A percentile compares a stretch with the other conserved stretches of the same genome.
These are phyloP conservation scores for Thielaviopsis punctulata DNA, from an alignment of 2,329 filamentous ascomycete species.

Conservation along the genomic window DNA sequence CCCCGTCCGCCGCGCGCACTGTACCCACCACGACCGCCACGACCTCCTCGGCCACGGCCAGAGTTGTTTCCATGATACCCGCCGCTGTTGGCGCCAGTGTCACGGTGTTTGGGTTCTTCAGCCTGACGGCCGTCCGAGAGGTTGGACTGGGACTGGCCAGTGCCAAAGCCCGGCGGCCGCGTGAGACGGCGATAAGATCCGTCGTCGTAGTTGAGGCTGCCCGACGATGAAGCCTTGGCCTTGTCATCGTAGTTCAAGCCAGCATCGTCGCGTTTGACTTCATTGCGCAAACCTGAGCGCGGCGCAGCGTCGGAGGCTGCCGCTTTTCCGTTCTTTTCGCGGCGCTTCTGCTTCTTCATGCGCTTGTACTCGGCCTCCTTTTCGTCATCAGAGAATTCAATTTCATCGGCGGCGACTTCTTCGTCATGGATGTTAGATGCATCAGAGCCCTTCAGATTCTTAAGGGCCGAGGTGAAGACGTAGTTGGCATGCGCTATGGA, in stretches of 20 bases:
- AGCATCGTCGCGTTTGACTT: slow-evolving; percentile 22
- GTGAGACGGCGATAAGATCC: slow-evolving; percentile 56
- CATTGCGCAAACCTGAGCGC: slow-evolving; percentile 20
- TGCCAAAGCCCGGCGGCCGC: slow-evolving; percentile 46
- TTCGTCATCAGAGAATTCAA: slow-evolving; percentile 95
- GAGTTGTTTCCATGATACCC: slow-evolving; percentile 18
- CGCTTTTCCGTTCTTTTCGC: slow-evolving; percentile 24
- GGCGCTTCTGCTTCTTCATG: slow-evolving; percentile 48
- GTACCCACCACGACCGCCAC: slow-evolving; percentile 18
- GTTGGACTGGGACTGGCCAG: slow-evolving; percentile 28
- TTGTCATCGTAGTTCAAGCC: slow-evolving; percentile 22
- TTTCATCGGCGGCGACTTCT: slow-evolving; percentile 68
- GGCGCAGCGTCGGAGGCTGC: slow-evolving; percentile 11
- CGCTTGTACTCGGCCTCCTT: slow-evolving; percentile 71
- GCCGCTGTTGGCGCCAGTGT: slow-evolving; percentile 19
- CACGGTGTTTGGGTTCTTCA: neutral
- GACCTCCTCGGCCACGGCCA: slow-evolving; percentile 21
- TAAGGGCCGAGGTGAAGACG: slow-evolving; percentile 73
- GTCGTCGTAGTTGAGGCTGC: slow-evolving; percentile 49
- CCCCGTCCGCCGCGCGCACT: slow-evolving; percentile 10
- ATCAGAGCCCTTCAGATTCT: slow-evolving; percentile 70
- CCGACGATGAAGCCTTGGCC: slow-evolving; percentile 18
- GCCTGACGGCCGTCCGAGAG: slow-evolving; percentile 18
- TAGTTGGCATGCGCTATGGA: slow-evolving; percentile 61
- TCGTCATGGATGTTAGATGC: slow-evolving; percentile 92